Base-by-base conservation (phyloP, 345 rosid species). In the Salix exigua region DNA sequence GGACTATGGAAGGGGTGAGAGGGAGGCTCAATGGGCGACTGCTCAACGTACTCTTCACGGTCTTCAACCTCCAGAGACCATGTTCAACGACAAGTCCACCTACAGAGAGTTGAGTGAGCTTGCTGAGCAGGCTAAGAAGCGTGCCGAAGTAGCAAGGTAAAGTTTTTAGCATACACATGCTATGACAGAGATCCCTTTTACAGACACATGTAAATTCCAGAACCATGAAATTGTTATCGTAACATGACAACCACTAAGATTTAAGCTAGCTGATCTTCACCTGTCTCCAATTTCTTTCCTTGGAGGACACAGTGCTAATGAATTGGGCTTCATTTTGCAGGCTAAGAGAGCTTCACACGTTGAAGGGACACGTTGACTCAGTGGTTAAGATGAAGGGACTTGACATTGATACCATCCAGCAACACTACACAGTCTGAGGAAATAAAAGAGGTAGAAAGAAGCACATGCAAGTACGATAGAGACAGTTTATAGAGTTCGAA, bases 11-110 rank as follows among this genome's bases (percentile, higher is more conserved):
- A 91, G 75, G 42, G 93, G 89, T 1, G 94, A 93, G 79, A 85
- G 89, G 70, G 97, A 91, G 76, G 94, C 91, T 66, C 96, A 91
- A 72, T 89, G 96, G 94, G 91, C 89, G 0, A 37, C 77, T 30
- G 89, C 90, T 51, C 93, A 93, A 72, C 90, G 98, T 38, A 88
- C 97, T 21, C 88, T 90, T 31, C 91, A 90, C 13, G 97, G 98
- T 10, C 86, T 88, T 17, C 78, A 81, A 35, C 73, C 82, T 0
- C 74, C 84, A 0, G 85, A 88, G 23, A 71, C 77, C 21, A 18
- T 60, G 64, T 68, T 74, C 40, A 68, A 82, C 14, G 94, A 90
- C 44, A 88, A 86, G 81, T 78, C 72, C n/a, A 82, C 58, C 75
- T 25, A 83, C 55, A 77, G 38, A 17, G 90, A 89, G 72, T 73